Percentiles rank a stretch among this genome's conserved stretches.
These are phyloP conservation scores for Phanerodontia chrysosporium DNA, from an alignment of 768 basidiomycete species.

Conservation along the genomic window DNA sequence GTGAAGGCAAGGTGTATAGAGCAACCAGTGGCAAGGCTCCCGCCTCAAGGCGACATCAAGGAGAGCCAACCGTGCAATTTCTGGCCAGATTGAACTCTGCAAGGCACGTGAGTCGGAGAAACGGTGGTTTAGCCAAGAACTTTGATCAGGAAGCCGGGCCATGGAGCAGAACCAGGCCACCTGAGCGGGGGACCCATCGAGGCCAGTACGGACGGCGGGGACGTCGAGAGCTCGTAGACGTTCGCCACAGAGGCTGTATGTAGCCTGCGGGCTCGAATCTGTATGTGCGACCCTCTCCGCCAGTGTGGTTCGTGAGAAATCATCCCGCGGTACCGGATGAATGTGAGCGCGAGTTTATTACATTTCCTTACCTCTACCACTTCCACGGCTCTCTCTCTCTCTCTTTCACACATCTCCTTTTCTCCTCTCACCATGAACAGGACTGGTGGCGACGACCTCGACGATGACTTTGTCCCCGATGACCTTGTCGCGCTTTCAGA, in stretches of 20 bases:
- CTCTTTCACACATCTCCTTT: background rate
- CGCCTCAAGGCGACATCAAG: conserved; percentile 15
- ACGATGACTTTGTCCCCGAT: conserved; percentile 76
- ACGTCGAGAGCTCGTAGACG: background rate
- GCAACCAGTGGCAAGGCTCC: conserved; percentile 4
- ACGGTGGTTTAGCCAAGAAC: conserved; percentile 2
- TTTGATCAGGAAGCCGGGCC: conserved; percentile 3
- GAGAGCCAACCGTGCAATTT: background rate
- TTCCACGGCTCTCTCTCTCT: background rate
- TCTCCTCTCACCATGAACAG: conserved; percentile 21
- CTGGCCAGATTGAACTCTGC: conserved; percentile 2
- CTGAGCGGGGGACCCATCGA: background rate
- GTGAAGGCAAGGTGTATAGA: background rate
- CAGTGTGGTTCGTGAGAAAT: background rate
- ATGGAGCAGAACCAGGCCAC: background rate
- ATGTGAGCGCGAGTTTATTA: background rate
- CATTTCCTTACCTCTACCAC: background rate
- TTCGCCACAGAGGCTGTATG: background rate
- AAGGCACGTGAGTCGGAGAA: conserved; percentile 7
- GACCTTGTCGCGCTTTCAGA: conserved; percentile 61
- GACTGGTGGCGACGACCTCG: conserved; percentile 71
- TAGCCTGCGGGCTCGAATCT: background rate
- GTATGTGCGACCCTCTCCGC: background rate
- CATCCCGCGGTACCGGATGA: background rate
- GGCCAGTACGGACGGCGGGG: background rate